Base-by-base conservation (phyloP, 305 asterid species). In the Plantago coronopus region DNA sequence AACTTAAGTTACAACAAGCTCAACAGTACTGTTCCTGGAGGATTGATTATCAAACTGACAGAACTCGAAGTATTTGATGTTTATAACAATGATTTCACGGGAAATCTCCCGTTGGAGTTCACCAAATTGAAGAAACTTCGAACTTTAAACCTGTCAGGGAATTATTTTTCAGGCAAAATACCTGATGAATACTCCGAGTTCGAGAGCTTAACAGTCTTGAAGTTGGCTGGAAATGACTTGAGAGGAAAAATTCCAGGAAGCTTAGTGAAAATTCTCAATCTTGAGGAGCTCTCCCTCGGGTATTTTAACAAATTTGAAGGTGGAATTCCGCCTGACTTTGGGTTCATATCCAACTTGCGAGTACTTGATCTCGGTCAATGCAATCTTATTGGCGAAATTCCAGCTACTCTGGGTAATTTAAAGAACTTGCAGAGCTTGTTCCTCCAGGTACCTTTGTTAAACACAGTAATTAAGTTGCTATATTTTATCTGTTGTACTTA, bases 131-230 rank as follows among this genome's bases (percentile, higher is more conserved):
- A 76, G 69, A 78, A 68, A 10, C 61, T 93, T 49, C 69, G 60
- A 19, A 3, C 31, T 15, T 79, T 93, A 18, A 22, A 25, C 0
- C 87, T 89, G 2, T 89, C 83, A 0, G 99, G 99, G 27, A 89
- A 82, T 45, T 93, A 61, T 44, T 89, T 93, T 65, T 57, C 73
- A 61, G 97, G 98, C 0, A 72, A 67, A 11, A 91, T 91, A 14
- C 98, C 96, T 7, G 95, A 77, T 59, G 65, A 54, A n/a, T 93
- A 83, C 59, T 83, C 89, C 0, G 84, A 79, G 40, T 83, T 93
- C 22, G 64, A 59, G 47, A 75, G 76, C 69, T 73, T 93, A 43
- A 74, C 76, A 19, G 58, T 64, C 54, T 78, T 93, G 71, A 40
- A 6, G 40, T 23, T 53, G 40, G 0, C 16, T 5, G 58, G 40